Evolutionary conservation across 345 rosid genomes (phyloP).

Genomic region (Tarenaya hassleriana): DNA sequence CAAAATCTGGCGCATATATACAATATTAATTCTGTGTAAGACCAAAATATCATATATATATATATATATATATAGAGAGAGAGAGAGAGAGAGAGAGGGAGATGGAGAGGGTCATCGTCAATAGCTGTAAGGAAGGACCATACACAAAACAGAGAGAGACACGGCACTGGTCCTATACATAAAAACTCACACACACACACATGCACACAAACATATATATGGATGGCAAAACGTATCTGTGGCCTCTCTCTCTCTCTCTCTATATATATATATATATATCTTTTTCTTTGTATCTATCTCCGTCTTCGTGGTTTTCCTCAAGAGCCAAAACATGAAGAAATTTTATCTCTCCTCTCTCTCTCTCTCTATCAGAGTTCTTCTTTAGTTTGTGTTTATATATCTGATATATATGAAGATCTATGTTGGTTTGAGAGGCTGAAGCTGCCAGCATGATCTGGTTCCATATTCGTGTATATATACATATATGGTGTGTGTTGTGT

Average conservation of each 20-base stretch:
- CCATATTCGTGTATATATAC: slow-evolving; percentile 18
- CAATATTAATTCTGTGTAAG: too few species aligned
- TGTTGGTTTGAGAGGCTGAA: slow-evolving; percentile 75
- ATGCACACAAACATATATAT: slow-evolving; percentile 1
- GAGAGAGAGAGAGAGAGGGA: too few species aligned
- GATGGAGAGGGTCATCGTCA: too few species aligned
- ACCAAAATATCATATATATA: too few species aligned
- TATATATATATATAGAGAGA: too few species aligned
- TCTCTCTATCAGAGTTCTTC: background rate
- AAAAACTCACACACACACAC: too few species aligned
- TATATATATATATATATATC: slow-evolving; percentile 6
- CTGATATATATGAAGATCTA: slow-evolving; percentile 7
- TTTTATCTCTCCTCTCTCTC: background rate
- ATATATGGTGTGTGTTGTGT: background rate
- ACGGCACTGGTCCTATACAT: too few species aligned
- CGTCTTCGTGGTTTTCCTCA: slow-evolving; percentile 15
- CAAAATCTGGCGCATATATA: too few species aligned
- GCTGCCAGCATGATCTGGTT: slow-evolving; percentile 99
- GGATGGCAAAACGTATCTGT: too few species aligned
- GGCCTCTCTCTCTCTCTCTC: too few species aligned
- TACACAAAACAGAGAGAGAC: too few species aligned
- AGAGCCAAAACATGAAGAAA: background rate
- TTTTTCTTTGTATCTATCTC: slow-evolving; percentile 7
- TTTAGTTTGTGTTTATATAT: slow-evolving; percentile 8
- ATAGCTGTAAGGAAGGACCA: too few species aligned